phyloP scores from a whole-genome alignment of 2,329 filamentous ascomycete genomes.

The Sarocladium oryzae region DNA sequence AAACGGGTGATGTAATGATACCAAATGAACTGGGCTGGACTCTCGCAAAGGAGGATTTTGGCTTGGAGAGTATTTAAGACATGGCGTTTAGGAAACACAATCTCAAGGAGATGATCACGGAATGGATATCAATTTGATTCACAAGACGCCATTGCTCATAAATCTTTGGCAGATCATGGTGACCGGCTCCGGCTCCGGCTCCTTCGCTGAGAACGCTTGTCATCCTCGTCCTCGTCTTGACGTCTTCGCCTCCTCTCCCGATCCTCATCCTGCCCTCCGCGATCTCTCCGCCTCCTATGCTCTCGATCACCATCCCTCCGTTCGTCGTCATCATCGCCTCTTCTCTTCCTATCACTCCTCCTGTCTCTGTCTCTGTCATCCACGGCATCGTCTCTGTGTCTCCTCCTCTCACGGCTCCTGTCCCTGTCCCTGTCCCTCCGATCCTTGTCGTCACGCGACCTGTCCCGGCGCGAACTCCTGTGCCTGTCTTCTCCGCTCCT shows the following conservation, averaged over 20 bases:
- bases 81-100: not conserved
- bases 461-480: constrained; percentile 23
- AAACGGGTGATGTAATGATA: constrained; percentile 22
- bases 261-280: constrained; percentile 22
- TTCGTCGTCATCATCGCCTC: constrained; percentile 18
- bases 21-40: not conserved
- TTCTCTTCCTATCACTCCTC: constrained; percentile 22
- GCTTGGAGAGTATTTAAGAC: not conserved
- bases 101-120: constrained; percentile 1
- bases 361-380: constrained; percentile 16
- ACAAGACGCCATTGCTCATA: constrained; percentile 10
- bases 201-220: constrained; percentile 20
- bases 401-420: constrained; percentile 17
- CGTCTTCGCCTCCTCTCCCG: constrained; percentile 20
- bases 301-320: constrained; percentile 4
- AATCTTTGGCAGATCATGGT: constrained; percentile 26
- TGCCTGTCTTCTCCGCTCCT: constrained; percentile 24
- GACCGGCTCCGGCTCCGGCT: constrained; percentile 41
- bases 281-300: constrained; percentile 15
- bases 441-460: constrained; percentile 24
- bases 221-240: constrained; percentile 16
- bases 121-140: constrained; percentile 3
- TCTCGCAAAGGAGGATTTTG: not conserved
- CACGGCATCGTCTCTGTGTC: constrained; percentile 16
- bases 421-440: constrained; percentile 11